phyloP scores from a whole-genome alignment of 2,329 filamentous ascomycete genomes.

The Trichoderma aggressivum region DNA sequence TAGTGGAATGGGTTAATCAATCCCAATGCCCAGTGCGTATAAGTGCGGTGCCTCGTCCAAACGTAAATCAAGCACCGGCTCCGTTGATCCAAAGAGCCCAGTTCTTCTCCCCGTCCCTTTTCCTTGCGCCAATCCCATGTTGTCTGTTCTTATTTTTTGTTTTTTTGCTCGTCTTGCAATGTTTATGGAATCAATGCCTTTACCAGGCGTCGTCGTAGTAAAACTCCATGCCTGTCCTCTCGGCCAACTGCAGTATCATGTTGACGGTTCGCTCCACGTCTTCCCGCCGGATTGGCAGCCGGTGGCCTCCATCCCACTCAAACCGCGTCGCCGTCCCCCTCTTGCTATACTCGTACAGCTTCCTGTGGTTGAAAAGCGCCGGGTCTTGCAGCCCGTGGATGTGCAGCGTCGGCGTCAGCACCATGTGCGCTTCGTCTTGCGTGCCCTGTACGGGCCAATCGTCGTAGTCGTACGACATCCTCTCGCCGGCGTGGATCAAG shows the following conservation, averaged over 20 bases:
- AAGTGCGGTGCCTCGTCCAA: background rate
- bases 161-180: background rate
- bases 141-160: background rate
- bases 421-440: constrained; percentile 29
- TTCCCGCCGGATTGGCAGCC: constrained; percentile 63
- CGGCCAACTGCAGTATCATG: constrained; percentile 29
- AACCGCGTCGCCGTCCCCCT: constrained; percentile 52
- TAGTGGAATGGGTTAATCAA: background rate
- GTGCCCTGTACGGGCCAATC: constrained; percentile 45
- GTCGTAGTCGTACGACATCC: constrained; percentile 23
- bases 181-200: background rate
- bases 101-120: background rate
- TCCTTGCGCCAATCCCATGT: background rate
- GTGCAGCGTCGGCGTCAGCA: constrained; percentile 36
- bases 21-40: background rate
- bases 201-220: background rate
- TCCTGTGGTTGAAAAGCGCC: constrained; percentile 50
- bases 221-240: constrained; percentile 11
- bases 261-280: constrained; percentile 53
- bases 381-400: constrained; percentile 55
- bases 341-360: constrained; percentile 59
- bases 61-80: background rate
- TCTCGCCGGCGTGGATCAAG: constrained; percentile 25
- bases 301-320: constrained; percentile 71
- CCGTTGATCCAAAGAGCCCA: background rate